Conservation (phyloP, 805 yeast species). For the Metschnikowia anglica region DNA sequence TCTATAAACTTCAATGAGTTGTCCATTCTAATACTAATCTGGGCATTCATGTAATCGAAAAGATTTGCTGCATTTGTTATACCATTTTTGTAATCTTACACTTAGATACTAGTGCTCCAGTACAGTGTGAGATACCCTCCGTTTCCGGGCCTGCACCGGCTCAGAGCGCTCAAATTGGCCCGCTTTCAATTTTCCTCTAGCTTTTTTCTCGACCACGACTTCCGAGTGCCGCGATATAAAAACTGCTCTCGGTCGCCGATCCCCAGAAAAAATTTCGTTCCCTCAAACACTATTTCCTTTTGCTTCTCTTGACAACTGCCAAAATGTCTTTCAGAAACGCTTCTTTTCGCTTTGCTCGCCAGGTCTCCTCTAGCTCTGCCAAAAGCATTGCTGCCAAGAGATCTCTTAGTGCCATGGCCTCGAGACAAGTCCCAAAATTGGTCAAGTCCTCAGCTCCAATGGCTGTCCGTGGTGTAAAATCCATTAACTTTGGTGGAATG, state of each 20-base stretch:
- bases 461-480: slow-evolving; percentile 87
- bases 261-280: slow-evolving; percentile 2
- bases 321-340: slow-evolving; percentile 47
- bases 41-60: too few relatives aligned
- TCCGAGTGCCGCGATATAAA: slow-evolving; percentile 12
- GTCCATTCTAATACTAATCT: too few relatives aligned
- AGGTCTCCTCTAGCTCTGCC: slow-evolving; percentile 42
- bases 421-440: slow-evolving; percentile 41
- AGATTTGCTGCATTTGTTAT: too few relatives aligned
- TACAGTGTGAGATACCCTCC: slow-evolving; percentile 2
- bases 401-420: slow-evolving; percentile 57
- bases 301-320: slow-evolving; percentile 5
- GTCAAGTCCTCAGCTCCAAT: slow-evolving; percentile 43
- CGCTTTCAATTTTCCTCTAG: slow-evolving; percentile 3
- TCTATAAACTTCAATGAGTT: too few relatives aligned
- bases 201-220: slow-evolving; percentile 9
- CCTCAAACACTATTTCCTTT: slow-evolving; percentile 4
- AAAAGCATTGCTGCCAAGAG: slow-evolving; percentile 58
- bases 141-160: slow-evolving; percentile 21
- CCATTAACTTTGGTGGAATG: slow-evolving; percentile 95
- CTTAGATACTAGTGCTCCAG: not conserved
- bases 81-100: too few relatives aligned
- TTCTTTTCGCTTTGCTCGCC: slow-evolving; percentile 47
- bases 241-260: slow-evolving; percentile 7
- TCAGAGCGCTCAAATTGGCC: slow-evolving; percentile 1